A percentile compares a stretch with the other conserved stretches of the same genome.
phyloP scores from a whole-genome alignment of 2,329 filamentous ascomycete species.

The Pseudogymnoascus sp. region DNA sequence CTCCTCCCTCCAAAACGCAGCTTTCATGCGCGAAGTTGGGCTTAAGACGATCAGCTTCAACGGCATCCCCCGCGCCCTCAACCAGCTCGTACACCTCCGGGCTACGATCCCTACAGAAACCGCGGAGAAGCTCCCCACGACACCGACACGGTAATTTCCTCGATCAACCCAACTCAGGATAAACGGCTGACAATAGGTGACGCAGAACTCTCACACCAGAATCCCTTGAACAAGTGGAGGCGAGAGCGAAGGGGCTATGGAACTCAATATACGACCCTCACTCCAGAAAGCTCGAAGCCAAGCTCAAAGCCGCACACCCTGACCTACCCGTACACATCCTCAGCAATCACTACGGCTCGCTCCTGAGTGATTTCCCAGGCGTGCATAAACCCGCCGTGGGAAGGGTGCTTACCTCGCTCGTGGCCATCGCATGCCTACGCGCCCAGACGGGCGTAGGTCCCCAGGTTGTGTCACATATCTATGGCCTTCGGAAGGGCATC shows the following conservation, averaged over 20 bases:
- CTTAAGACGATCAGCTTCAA: constrained; percentile 75
- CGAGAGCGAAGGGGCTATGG: constrained; percentile 61
- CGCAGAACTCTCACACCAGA: constrained; percentile 35
- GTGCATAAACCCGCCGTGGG: constrained; percentile 45
- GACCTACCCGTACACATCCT: constrained; percentile 77
- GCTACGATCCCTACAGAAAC: constrained; percentile 48
- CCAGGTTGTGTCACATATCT: constrained; percentile 73
- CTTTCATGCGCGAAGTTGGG: constrained; percentile 66
- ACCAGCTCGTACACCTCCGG: constrained; percentile 63
- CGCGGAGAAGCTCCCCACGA: constrained; percentile 40
- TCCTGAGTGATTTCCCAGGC: constrained; percentile 54
- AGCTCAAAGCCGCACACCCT: constrained; percentile 67
- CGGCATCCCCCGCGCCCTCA: constrained; percentile 48
- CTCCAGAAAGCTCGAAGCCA: constrained; percentile 59
- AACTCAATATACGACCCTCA: constrained; percentile 69
- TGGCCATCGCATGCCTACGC: constrained; percentile 65
- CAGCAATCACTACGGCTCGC: constrained; percentile 60
- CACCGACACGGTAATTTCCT: constrained; percentile 36
- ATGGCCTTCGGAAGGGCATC: constrained; percentile 67
- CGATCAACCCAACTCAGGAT: neutral
- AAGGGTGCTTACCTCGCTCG: constrained; percentile 60
- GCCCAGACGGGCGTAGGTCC: constrained; percentile 76
- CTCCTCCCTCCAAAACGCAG: constrained; percentile 44
- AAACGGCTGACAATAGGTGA: neutral
- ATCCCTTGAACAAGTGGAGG: constrained; percentile 46